Evolutionary conservation across 371 early-diverging fungal genomes (phyloP).

Genomic region (Haplosporangium sp.): DNA sequence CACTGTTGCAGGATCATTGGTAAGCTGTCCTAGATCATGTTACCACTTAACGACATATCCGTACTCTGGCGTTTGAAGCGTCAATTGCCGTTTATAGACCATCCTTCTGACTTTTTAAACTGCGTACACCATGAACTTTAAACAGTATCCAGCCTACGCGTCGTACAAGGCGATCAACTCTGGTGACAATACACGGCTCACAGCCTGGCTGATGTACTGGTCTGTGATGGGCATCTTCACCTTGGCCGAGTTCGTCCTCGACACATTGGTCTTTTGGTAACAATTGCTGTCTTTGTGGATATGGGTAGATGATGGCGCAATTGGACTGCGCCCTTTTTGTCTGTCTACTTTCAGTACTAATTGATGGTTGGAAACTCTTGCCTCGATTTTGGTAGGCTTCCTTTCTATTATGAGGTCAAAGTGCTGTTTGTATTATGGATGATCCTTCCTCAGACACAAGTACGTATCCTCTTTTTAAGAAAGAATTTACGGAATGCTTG

Average conservation of each 20-base stretch:
- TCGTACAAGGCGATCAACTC: conserved; percentile 53
- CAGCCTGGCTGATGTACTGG: conserved; percentile 56
- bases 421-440: conserved; percentile 50
- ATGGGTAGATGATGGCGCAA: too few species aligned
- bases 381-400: conserved; percentile 17
- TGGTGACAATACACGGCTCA: conserved; percentile 33
- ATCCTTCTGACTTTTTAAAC: not conserved
- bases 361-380: too few species aligned
- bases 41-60: too few species aligned
- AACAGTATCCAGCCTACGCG: conserved; percentile 53
- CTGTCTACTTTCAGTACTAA: not conserved
- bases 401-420: conserved; percentile 53
- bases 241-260: conserved; percentile 39
- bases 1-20: conserved; percentile 42
- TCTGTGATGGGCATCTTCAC: conserved; percentile 49
- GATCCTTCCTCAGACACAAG: conserved; percentile 53
- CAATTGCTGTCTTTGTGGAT: too few species aligned
- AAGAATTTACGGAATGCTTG: too few species aligned
- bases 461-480: conserved; percentile 1
- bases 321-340: too few species aligned
- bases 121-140: too few species aligned
- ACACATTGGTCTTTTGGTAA: conserved; percentile 51
- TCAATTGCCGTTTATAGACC: too few species aligned
- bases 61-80: too few species aligned
- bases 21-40: conserved; percentile 7